Base-by-base conservation (phyloP, 2,329 filamentous ascomycete genomes). In the Cladosporium sp. region DNA sequence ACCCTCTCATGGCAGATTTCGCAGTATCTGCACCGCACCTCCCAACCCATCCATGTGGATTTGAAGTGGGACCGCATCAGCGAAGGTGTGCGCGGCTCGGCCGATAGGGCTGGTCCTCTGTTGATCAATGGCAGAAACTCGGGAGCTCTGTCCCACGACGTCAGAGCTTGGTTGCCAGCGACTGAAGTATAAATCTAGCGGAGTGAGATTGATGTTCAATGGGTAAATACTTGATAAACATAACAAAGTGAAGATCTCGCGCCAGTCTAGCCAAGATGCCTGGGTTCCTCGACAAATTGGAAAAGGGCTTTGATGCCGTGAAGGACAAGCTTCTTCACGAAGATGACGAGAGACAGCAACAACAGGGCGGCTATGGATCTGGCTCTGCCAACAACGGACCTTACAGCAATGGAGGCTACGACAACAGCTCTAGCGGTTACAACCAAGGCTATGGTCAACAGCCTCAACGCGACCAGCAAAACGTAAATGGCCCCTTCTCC, bases 401-500 rank as follows among this genome's bases (percentile, higher is more conserved):
- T 28, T 3, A 43, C 40, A 44, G 10, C 7, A 37, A 50, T 13
- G 37, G 22, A 6, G 46, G 22, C 16, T 19, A 14, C 42, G 41
- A 14, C 51, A 38, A 19, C 38, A 34, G 38, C 11, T 22, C 28
- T 11, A 16, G 28, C 33, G 14, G 35, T 10, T 9, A 16, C 10
- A 18, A 33, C 16, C 28, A 14, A n/a, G 14, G n/a, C 16, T 48
- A 40, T 11, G 13, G 19, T 13, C 18, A 40, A 40, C 45, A 41
- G n/a, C 37, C 28, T 16, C 46, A 49, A 18, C 42, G 42, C 31
- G 31, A 43, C 31, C 46, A 49, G 31, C 46, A 49, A 31, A 37
- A 50, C 33, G 48, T 50, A 6, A 50, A 50, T 18, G 48, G 48
- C 40, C 48, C 48, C 13, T 50, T 52, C 43, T 42, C 45, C 19